phyloP scores from a whole-genome alignment of 2,329 filamentous ascomycete species.

The Colletotrichum sp. region DNA sequence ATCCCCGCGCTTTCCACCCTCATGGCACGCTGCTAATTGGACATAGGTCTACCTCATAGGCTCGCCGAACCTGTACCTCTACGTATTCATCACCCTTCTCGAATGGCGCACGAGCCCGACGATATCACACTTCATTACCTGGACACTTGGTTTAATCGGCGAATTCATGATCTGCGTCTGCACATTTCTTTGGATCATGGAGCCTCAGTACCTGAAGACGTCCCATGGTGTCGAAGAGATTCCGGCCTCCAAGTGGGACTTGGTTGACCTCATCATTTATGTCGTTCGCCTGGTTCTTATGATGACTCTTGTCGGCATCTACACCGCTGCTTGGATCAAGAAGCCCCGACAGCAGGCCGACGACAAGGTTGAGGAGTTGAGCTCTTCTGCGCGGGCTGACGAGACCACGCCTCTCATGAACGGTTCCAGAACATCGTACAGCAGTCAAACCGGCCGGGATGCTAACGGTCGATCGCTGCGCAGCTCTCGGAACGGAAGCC shows the following conservation, averaged over 20 bases:
- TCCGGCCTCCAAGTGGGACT: slow-evolving; percentile 54
- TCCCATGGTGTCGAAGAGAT: not conserved
- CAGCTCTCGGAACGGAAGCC: slow-evolving; percentile 23
- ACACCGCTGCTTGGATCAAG: slow-evolving; percentile 45
- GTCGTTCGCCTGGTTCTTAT: slow-evolving; percentile 73
- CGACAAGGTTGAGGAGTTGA: slow-evolving; percentile 42
- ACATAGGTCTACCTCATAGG: slow-evolving; percentile 82
- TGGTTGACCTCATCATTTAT: slow-evolving; percentile 70
- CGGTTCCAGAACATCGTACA: slow-evolving; percentile 40
- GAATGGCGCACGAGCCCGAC: slow-evolving; percentile 85
- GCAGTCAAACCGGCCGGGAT: slow-evolving; percentile 33
- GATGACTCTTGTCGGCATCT: slow-evolving; percentile 59
- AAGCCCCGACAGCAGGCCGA: slow-evolving; percentile 44
- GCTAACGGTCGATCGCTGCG: slow-evolving; percentile 18
- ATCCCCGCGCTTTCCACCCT: slow-evolving; percentile 1
- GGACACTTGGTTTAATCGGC: slow-evolving; percentile 74
- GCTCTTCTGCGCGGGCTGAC: slow-evolving; percentile 36
- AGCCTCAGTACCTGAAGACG: slow-evolving; percentile 26
- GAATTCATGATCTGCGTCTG: slow-evolving; percentile 76
- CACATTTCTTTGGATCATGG: slow-evolving; percentile 69
- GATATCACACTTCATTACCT: slow-evolving; percentile 79
- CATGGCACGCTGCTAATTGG: slow-evolving; percentile 10
- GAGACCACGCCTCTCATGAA: slow-evolving; percentile 71
- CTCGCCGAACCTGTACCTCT: slow-evolving; percentile 85
- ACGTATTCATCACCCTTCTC: slow-evolving; percentile 85